These are phyloP conservation scores for Didymella segeticola DNA, from an alignment of 2,329 filamentous ascomycete species.

Conservation along the genomic window DNA sequence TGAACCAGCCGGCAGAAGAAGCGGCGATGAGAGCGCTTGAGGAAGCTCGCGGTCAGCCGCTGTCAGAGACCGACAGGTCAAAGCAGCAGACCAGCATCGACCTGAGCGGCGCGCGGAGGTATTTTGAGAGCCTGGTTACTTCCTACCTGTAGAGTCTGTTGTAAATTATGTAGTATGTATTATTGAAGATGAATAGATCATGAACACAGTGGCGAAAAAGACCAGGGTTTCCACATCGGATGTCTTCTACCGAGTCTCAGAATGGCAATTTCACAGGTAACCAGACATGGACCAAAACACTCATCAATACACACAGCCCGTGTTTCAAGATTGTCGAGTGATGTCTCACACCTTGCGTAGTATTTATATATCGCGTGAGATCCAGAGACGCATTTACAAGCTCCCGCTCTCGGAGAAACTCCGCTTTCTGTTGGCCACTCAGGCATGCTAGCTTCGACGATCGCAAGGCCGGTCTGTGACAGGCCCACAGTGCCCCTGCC, in stretches of 20 bases:
- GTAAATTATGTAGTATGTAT: conserved; percentile 3
- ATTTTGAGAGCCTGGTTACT: conserved; percentile 40
- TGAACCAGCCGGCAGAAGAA: conserved; percentile 49
- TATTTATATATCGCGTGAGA: neutral
- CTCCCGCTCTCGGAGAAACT: neutral
- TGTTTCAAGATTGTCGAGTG: neutral
- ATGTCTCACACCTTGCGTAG: conserved; percentile 1
- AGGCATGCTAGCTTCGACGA: conserved; percentile 9
- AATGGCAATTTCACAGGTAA: neutral
- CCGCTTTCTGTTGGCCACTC: conserved; percentile 3
- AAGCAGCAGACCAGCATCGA: conserved; percentile 25
- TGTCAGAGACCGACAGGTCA: conserved; percentile 24
- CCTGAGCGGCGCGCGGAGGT: conserved; percentile 32
- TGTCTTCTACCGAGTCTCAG: neutral
- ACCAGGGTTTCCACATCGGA: neutral
- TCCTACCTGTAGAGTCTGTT: too few species aligned
- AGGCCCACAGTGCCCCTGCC: conserved; percentile 11
- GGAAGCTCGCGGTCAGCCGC: conserved; percentile 29
- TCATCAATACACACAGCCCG: neutral
- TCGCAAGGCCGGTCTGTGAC: conserved; percentile 2
- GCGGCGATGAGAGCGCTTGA: conserved; percentile 42
- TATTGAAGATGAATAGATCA: neutral
- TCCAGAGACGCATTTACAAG: conserved; percentile 2
- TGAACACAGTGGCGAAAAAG: neutral
- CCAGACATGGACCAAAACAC: neutral